Evolutionary conservation across 441 rosid species (phyloP), one percentile per base, ranked within the genome.

Genomic region (Erodium moschatum): DNA sequence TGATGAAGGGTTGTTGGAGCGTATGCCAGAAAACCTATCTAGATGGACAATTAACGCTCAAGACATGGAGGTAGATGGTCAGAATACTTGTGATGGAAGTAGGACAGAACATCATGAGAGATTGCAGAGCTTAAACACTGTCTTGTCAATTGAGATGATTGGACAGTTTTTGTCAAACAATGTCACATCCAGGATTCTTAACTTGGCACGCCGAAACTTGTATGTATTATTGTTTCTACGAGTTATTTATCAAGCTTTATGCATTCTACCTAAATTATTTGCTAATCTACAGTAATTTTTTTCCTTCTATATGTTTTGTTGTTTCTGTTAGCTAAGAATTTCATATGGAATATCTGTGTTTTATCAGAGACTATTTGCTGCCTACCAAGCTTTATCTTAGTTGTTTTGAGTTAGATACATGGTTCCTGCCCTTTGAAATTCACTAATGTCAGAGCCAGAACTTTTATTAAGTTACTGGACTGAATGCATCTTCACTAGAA

Each of bases 1-100:
- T 61, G 90, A 88, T 73, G 90, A 88, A 78, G 90, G 90, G 65
- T 76, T 88, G 70, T 72, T 84, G 71, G 90, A 83, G 73, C 78
- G 77, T 65, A 83, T 77, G 52, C 77, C 82, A 69, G 87, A 82
- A 73, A 64, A 78, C 61, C 82, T 67, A 40, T 84, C 93, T 20
- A 83, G 66, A 72, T 86, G 90, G 89, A 72, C 76, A 27, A 74
- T 74, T 62, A 73, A 78, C 74, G 67, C 81, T 74, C 80, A 73
- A 67, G 86, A 76, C 13, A 86, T 88, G 90, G 90, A 88, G 65
- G 76, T 83, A 60, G 86, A 88, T 74, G 74, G 64, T 67, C 72
- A 74, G 35, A 72, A 83, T 70, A 76, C 68, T 15, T 80, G 68
- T 70, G 77, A 75, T 68, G 85, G 72, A 63, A 85, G 81, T 80